Evolutionary conservation across 371 early-diverging fungal genomes (phyloP).

Genomic region (Mucor velutinosus): DNA sequence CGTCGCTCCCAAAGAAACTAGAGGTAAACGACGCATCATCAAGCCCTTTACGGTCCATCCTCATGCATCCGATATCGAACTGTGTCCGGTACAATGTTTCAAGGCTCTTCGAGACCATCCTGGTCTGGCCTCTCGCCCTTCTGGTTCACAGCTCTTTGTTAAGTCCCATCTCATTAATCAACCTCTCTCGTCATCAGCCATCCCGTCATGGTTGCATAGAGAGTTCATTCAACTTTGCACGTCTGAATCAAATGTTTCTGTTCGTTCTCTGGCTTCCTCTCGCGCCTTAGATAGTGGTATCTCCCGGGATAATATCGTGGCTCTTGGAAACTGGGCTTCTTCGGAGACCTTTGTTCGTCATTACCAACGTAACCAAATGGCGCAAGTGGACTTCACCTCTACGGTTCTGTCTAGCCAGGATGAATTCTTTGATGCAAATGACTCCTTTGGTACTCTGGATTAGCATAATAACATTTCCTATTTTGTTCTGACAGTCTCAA

Average conservation of each 20-base stretch:
- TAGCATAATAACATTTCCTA: constrained; percentile 7
- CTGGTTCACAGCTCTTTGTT: background rate
- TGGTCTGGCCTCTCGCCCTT: background rate
- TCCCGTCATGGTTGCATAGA: background rate
- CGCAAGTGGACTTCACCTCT: constrained; percentile 8
- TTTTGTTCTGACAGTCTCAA: constrained; percentile 7
- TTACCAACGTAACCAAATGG: background rate
- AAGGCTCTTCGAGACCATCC: background rate
- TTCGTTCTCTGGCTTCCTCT: background rate
- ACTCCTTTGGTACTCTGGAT: constrained; percentile 6
- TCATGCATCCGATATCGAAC: background rate
- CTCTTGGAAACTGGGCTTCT: background rate
- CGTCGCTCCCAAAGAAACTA: background rate
- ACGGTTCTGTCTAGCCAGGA: background rate
- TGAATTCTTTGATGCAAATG: constrained; percentile 2
- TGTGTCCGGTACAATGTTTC: background rate
- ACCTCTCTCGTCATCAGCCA: background rate
- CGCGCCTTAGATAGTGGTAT: background rate
- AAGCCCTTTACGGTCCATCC: background rate
- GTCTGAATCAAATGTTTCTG: background rate
- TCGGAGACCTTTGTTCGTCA: background rate
- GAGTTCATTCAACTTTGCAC: background rate
- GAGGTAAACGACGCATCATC: background rate
- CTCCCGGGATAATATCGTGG: background rate
- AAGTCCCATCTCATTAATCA: background rate